Conservation (phyloP, 2,329 filamentous ascomycete genomes). For the Davidsoniella neocaledoniae region DNA sequence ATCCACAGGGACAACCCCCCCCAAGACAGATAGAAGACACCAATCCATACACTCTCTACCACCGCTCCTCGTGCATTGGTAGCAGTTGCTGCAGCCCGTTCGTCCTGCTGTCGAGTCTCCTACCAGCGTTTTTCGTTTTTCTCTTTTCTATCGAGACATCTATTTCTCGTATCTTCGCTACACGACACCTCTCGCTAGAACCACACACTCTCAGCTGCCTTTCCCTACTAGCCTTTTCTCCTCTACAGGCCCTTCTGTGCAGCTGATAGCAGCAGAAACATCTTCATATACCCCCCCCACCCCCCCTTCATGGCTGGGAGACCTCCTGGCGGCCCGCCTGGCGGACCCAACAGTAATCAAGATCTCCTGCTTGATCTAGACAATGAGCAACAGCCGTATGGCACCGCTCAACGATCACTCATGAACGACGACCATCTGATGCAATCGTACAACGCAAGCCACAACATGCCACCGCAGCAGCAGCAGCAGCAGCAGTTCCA, state of each 20-base stretch:
- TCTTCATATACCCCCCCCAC: neutral
- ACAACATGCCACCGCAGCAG: conserved; percentile 16
- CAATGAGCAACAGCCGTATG: conserved; percentile 55
- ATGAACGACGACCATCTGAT: conserved; percentile 68
- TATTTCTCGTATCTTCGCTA: too few species aligned
- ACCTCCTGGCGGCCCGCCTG: conserved; percentile 31
- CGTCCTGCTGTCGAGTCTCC: neutral
- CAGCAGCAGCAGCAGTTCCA: neutral
- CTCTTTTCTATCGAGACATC: conserved; percentile 1
- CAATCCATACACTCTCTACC: too few species aligned
- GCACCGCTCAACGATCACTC: conserved; percentile 58
- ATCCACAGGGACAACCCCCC: too few species aligned
- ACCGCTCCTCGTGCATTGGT: too few species aligned
- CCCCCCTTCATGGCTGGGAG: conserved; percentile 40
- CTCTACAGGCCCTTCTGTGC: conserved; percentile 20
- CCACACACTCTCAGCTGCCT: neutral
- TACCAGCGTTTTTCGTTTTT: conserved; percentile 1
- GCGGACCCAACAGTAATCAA: conserved; percentile 27
- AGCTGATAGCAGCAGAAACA: neutral
- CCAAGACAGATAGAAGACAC: too few species aligned
- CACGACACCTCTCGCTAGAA: neutral
- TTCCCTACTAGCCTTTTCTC: conserved; percentile 17
- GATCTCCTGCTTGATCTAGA: conserved; percentile 61
- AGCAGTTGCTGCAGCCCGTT: too few species aligned
- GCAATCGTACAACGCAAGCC: conserved; percentile 41